These are phyloP conservation scores for Pelargonium exstipulatum DNA, from an alignment of 441 rosid genomes.

Conservation along the genomic window DNA sequence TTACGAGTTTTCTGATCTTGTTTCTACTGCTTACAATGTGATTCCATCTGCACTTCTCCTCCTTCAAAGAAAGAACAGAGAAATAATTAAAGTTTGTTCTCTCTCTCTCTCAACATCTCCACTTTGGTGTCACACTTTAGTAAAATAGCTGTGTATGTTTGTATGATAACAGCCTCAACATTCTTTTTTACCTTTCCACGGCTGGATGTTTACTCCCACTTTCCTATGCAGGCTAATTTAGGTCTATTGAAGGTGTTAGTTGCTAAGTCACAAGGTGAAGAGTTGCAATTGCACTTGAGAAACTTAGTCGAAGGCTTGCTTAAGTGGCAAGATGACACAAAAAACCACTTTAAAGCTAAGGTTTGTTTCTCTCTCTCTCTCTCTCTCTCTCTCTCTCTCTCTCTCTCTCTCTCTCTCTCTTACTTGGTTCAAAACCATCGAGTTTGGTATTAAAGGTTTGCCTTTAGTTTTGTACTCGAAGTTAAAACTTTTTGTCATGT, in stretches of 20 bases:
- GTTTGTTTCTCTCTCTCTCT: slow-evolving; percentile 29
- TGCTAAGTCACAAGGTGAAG: slow-evolving; percentile 81
- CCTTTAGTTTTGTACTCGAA: background rate
- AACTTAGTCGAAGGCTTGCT: slow-evolving; percentile 81
- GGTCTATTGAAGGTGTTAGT: slow-evolving; percentile 87
- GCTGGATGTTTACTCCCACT: background rate
- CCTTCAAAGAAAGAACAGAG: slow-evolving; percentile 75
- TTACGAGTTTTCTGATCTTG: slow-evolving; percentile 87
- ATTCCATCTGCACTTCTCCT: slow-evolving; percentile 87
- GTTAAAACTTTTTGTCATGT: background rate
- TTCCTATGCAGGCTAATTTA: slow-evolving; percentile 70
- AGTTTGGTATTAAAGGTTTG: background rate
- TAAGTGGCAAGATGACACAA: slow-evolving; percentile 77
- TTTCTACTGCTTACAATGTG: slow-evolving; percentile 66
- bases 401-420: background rate
- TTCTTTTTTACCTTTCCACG: background rate
- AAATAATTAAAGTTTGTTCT: slow-evolving; percentile 66
- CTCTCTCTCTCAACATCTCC: slow-evolving; percentile 11
- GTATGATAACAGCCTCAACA: background rate
- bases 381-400: background rate
- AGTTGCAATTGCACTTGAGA: slow-evolving; percentile 60
- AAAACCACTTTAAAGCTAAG: slow-evolving; percentile 87
- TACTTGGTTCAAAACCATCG: background rate
- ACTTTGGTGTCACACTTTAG: background rate
- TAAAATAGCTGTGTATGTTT: background rate